phyloP scores from a whole-genome alignment of 176 grass and related monocot genomes.

The Juncus inflexus region DNA sequence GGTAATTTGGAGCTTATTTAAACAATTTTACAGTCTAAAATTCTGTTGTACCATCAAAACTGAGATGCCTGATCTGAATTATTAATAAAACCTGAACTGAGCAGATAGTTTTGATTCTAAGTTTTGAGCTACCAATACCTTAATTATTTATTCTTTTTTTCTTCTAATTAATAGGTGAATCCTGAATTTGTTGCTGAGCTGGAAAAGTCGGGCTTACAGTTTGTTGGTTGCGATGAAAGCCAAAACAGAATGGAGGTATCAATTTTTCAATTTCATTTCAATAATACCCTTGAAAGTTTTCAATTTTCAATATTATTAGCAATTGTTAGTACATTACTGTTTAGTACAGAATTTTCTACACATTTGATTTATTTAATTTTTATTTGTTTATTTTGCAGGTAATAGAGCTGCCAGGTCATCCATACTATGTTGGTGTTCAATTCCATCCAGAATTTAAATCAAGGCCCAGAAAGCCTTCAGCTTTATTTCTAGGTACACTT shows the following conservation, averaged over 20 bases:
- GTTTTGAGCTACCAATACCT: neutral
- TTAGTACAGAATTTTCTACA: too few species aligned
- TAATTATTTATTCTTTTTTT: slow-evolving; percentile 14
- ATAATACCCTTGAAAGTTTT: too few species aligned
- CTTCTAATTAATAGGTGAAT: slow-evolving; percentile 55
- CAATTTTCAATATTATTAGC: too few species aligned
- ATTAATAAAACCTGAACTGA: too few species aligned
- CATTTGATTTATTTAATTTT: neutral
- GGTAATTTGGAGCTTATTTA: too few species aligned
- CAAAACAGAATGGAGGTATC: slow-evolving; percentile 90
- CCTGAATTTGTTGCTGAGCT: slow-evolving; percentile 69
- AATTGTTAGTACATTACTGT: too few species aligned
- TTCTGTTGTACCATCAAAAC: neutral
- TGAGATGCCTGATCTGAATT: too few species aligned
- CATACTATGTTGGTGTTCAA: slow-evolving; percentile 86
- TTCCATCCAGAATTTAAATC: slow-evolving; percentile 98
- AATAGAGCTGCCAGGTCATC: slow-evolving; percentile 70
- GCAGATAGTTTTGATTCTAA: too few species aligned
- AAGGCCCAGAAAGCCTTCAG: slow-evolving; percentile 72
- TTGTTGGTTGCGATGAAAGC: slow-evolving; percentile 90
- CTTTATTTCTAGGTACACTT: slow-evolving; percentile 68
- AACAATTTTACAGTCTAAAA: neutral
- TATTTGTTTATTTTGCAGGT: slow-evolving; percentile 37
- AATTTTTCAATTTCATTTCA: neutral
- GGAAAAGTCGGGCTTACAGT: slow-evolving; percentile 65